A percentile compares a stretch with the other conserved stretches of the same genome.
Evolutionary conservation across 306 rosid genomes (phyloP).

Genomic region (Cicer arietinum): DNA sequence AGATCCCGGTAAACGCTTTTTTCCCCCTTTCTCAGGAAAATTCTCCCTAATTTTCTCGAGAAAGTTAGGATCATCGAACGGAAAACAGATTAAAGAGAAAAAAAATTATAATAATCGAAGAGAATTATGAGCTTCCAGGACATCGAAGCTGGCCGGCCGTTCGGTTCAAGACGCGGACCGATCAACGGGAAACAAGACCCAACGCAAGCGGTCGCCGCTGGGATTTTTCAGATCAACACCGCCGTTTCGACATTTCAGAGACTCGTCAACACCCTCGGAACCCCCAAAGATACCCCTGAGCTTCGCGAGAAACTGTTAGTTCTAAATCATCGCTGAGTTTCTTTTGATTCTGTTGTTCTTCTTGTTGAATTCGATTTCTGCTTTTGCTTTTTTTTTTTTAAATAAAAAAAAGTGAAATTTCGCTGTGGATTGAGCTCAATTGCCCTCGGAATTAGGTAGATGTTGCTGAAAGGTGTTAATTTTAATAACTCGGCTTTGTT

Average conservation of each 20-base stretch:
- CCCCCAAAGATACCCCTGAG: slow-evolving; percentile 95
- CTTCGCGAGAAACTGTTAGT: slow-evolving; percentile 97
- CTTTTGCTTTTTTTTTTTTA: background rate
- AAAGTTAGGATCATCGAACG: slow-evolving; percentile 48
- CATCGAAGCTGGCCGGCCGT: slow-evolving; percentile 81
- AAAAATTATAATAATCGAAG: background rate
- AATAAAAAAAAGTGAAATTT: background rate
- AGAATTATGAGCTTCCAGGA: slow-evolving; percentile 90
- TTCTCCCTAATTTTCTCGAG: slow-evolving; percentile 51
- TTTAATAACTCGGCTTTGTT: background rate
- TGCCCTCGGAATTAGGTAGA: background rate
- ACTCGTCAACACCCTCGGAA: slow-evolving; percentile 95
- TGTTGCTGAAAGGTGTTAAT: background rate
- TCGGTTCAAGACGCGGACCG: slow-evolving; percentile 65
- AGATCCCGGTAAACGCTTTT: slow-evolving; percentile 37
- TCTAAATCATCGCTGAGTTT: background rate
- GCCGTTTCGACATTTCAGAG: slow-evolving; percentile 96
- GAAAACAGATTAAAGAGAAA: background rate
- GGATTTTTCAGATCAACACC: slow-evolving; percentile 96
- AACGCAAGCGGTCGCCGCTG: slow-evolving; percentile 94
- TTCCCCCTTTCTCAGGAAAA: slow-evolving; percentile 43
- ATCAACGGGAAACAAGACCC: slow-evolving; percentile 84
- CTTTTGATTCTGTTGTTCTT: background rate
- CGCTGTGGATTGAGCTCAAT: slow-evolving; percentile 25
- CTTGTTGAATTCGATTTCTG: background rate